These are phyloP conservation scores for Dothistroma septosporum DNA, from an alignment of 2,329 filamentous ascomycete genomes.

Conservation along the genomic window DNA sequence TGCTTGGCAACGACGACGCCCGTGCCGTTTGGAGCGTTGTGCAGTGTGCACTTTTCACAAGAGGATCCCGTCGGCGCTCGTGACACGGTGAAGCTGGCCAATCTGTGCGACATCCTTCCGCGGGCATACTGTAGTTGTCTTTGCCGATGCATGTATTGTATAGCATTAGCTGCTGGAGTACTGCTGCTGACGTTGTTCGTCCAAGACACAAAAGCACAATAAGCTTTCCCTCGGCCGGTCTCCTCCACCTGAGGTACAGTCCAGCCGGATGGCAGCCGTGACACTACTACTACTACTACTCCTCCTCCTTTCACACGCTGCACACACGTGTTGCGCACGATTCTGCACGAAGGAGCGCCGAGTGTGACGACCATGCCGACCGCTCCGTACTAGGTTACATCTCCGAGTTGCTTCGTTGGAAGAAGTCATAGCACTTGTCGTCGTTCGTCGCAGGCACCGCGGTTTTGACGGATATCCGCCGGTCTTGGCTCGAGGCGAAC, in stretches of 20 bases:
- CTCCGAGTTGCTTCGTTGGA: not conserved
- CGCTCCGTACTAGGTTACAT: not conserved
- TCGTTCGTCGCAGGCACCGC: not conserved
- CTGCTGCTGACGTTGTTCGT: not conserved
- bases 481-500: not conserved
- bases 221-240: not conserved
- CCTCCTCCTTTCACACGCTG: not conserved
- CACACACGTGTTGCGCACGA: not conserved
- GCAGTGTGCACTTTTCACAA: no score
- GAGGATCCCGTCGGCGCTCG: no score
- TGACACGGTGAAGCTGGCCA: no score
- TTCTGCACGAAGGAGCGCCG: not conserved
- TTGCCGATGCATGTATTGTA: not conserved
- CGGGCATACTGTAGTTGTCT: no score
- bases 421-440: not conserved
- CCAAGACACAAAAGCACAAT: not conserved
- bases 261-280: not conserved
- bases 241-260: not conserved
- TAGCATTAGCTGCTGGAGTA: not conserved
- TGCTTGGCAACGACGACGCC: not conserved
- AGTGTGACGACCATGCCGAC: not conserved
- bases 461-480: not conserved
- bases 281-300: no score
- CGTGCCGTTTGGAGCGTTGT: no score
- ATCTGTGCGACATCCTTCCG: no score